phyloP scores from a whole-genome alignment of 345 rosid genomes.

The Schrenkiella parvula region DNA sequence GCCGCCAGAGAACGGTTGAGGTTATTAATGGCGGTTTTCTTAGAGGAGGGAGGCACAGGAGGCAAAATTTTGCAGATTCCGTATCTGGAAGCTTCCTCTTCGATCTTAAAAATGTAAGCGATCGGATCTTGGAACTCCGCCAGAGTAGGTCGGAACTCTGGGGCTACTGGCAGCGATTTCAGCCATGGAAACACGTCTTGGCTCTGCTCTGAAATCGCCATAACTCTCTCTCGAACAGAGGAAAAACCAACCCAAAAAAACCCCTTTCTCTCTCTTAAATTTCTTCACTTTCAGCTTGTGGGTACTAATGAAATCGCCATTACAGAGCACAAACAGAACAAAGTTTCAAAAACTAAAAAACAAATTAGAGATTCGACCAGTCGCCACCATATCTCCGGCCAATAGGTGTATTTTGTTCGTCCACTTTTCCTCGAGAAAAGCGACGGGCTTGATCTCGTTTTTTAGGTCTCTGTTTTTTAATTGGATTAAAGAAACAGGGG shows the following conservation, averaged over 20 bases:
- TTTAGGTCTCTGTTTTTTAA: conserved; percentile 24
- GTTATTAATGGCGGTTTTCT: conserved; percentile 62
- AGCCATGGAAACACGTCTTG: conserved; percentile 86
- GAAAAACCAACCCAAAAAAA: background rate
- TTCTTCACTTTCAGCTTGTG: background rate
- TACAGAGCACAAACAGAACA: conserved; percentile 37
- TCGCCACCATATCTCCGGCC: conserved; percentile 11
- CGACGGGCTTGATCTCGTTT: conserved; percentile 32
- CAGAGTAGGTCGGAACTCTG: conserved; percentile 80
- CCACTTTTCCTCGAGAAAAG: conserved; percentile 22
- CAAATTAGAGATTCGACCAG: conserved; percentile 26
- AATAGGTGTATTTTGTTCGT: conserved; percentile 13
- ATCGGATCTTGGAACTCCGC: conserved; percentile 99
- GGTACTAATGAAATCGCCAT: conserved; percentile 34
- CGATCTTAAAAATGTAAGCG: conserved; percentile 95
- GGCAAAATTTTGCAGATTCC: conserved; percentile 99
- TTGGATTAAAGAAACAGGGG: conserved; percentile 37
- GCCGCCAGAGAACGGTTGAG: conserved; percentile 79
- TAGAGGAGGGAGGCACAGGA: conserved; percentile 64
- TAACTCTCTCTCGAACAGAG: background rate
- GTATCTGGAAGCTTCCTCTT: conserved; percentile 81
- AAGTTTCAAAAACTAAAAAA: background rate
- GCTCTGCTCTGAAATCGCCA: conserved; percentile 55
- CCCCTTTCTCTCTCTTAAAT: background rate
- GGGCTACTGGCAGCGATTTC: conserved; percentile 80